These are phyloP conservation scores for Oryza nivara DNA, from an alignment of 176 grass and related monocot genomes.

Conservation along the genomic window DNA sequence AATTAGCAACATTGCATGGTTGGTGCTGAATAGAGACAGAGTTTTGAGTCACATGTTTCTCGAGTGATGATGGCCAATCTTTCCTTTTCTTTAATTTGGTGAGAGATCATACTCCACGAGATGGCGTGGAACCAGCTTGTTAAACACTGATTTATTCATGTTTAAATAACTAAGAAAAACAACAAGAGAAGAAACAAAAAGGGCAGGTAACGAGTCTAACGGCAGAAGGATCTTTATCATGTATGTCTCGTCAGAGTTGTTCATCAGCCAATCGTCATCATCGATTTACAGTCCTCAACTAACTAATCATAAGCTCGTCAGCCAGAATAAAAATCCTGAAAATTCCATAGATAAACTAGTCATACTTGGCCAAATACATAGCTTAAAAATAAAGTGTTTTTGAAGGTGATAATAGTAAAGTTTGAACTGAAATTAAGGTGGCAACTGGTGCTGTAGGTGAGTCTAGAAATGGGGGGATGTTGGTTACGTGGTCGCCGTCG, in stretches of 20 bases:
- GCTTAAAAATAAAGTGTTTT: too few relatives aligned
- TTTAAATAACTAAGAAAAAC: not conserved
- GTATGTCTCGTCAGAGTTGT: not conserved
- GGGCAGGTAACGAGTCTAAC: not conserved
- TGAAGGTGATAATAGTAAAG: too few relatives aligned
- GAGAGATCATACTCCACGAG: not conserved
- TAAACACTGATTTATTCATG: not conserved
- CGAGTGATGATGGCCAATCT: not conserved
- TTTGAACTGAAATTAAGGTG: not conserved
- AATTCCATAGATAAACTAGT: not conserved
- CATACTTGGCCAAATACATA: too few relatives aligned
- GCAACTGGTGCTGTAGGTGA: not conserved
- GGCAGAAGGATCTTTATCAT: not conserved
- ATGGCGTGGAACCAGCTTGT: not conserved
- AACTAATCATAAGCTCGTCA: not conserved
- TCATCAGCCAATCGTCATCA: not conserved
- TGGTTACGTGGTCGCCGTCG: slow-evolving; percentile 10
- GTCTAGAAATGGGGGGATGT: not conserved
- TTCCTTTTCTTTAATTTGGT: slow-evolving; percentile 3
- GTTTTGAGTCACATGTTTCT: not conserved
- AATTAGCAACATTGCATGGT: not conserved
- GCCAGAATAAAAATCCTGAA: not conserved
- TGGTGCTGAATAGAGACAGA: not conserved
- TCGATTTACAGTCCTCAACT: not conserved
- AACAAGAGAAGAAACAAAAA: not conserved